Evolutionary conservation across 371 early-diverging fungal species (phyloP), one percentile per base, ranked within the genome.

Genomic region (Mortierella sp.): DNA sequence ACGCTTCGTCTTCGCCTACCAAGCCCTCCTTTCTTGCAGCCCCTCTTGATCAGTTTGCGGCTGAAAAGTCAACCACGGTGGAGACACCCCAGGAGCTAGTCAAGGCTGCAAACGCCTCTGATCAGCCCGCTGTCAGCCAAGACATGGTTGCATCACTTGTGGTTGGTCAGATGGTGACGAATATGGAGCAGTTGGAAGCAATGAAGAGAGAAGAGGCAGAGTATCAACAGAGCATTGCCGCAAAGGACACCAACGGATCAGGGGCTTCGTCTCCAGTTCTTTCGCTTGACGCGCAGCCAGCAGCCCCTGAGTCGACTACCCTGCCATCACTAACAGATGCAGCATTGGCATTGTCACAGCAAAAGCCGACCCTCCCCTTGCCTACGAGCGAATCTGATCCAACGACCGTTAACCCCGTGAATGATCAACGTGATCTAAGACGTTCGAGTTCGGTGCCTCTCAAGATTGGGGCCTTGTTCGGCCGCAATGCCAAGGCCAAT

Each of bases 161-260:
- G 9, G 37, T 37, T 3, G 9, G 37, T 37, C 37, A 37, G 37
- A 37, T 37, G 37, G 37, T 37, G 37, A 9, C 37, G 37, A 37
- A 37, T 9, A 14, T 29, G n/a, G n/a, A 18, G 29, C 29, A 57
- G 30, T 29, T 53, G 44, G 60, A 66, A 15, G 56, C 60, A 2
- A 3, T 77, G 60, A 16, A 53, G 1, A 55, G 43, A 1, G 72
- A 77, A 21, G 79, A 77, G 48, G 62, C 65, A n/a, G 55, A 58
- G 18, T 77, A 66, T 45, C 79, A 77, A 37, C 67, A 48, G 0
- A 57, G 29, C 4, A 64, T 56, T 15, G 63, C 71, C 57, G 21
- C 65, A 4, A 58, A 66, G 29, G 79, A 77, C 15, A 52, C 56
- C 30, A 77, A 77, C 26, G 79, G 72, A 50, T 72, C 79, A 1